These are phyloP conservation scores for Hirschioporus abietinus DNA, from an alignment of 768 basidiomycete species.

Conservation along the genomic window DNA sequence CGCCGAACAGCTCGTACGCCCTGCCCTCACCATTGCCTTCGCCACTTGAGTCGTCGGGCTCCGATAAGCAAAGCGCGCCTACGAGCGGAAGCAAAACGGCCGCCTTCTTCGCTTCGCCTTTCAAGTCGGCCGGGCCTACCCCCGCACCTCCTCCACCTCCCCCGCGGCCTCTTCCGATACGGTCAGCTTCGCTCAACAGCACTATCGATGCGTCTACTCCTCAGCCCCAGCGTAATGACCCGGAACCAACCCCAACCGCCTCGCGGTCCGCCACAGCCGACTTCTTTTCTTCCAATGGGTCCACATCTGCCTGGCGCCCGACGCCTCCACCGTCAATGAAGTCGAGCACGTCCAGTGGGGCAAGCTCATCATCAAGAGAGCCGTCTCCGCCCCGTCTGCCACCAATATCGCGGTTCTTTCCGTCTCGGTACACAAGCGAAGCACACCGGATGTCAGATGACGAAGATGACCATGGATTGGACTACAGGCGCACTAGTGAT, in stretches of 20 bases:
- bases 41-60: neutral
- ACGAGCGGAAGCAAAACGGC: neutral
- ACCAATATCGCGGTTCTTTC: neutral
- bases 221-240: neutral
- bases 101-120: neutral
- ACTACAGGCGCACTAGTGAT: neutral
- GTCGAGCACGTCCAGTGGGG: neutral
- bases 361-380: neutral
- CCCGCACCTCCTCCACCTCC: neutral
- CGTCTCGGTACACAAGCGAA: neutral
- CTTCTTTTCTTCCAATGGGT: neutral
- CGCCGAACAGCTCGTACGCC: neutral
- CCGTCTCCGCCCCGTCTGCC: neutral
- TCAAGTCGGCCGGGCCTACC: neutral
- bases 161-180: neutral
- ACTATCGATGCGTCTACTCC: neutral
- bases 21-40: neutral
- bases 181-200: neutral
- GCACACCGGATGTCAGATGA: neutral
- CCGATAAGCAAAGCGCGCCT: neutral
- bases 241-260: neutral
- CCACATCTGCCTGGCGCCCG: neutral
- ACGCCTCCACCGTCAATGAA: neutral
- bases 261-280: slow-evolving; percentile 1
- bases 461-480: neutral